Evolutionary conservation across 2,329 filamentous ascomycete genomes (phyloP), one percentile per base, ranked within the genome.

Genomic region (Metarhizium humberi): DNA sequence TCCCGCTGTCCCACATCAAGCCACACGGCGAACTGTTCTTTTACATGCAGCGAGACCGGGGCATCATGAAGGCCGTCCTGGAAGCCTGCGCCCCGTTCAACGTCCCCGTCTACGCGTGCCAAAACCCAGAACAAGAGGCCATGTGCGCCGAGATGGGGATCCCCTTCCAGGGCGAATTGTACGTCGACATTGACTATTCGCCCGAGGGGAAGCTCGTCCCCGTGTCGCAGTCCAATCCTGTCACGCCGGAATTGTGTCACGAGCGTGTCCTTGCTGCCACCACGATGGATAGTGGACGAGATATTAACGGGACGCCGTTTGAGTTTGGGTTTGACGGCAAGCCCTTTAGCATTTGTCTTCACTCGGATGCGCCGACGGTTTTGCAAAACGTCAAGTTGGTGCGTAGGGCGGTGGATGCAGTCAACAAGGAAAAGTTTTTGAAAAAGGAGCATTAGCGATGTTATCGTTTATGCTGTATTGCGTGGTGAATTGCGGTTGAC

Each of bases 1-100:
- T 85, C 6, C 68, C 72, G 14, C 66, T 87, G 30, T 74, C 82
- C 60, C 84, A 86, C 60, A 78, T 86, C 45, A 86, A 59, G 60
- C 20, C 55, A 1, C 55, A 56, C 40, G 55, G 55, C 13, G 55
- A 51, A 5, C 40, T 56, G 6, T 56, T 53, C 47, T 51, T 51
- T 38, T 51, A 47, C 51, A 56, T 56, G 55, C 50, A 49, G 51
- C 36, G 46, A 8, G 67, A 69, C 53, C 51, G 52, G 3, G 36
- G 34, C 1, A 64, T 66, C 36, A 64, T 65, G 54, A 61, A 60
- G 30, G 64, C 66, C 16, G 66, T 69, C 1, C 55, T 69, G 0
- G 57, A 62, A 18, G 67, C 66, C 6, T 63, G 61, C 38, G 55
- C 53, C 13, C 51, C 59, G 6, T 69, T 68, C 42, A 55, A 62